Evolutionary conservation across 116 monocot genomes (phyloP), one percentile per base, ranked within the genome.

Genomic region (Trichopus zeylanicus): DNA sequence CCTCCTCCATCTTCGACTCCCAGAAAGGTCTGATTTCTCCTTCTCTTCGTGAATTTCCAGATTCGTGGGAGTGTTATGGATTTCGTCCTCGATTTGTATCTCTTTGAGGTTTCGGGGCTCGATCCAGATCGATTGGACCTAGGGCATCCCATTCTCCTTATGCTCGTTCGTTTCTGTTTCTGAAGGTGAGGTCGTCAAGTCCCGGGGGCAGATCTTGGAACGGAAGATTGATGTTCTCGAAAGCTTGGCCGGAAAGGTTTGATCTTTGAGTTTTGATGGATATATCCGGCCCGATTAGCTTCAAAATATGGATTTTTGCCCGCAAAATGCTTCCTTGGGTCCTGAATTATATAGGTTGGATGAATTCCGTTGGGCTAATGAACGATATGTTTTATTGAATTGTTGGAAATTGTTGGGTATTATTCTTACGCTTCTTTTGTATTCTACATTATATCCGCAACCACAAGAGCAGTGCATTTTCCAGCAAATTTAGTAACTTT

Each of bases 141-240:
- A 3, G 18, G 18, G 3, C 13, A 39, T 39, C 39, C 18, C 7
- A 39, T 39, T n/a, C 12, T 39, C 39, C 7, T 8, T 18, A 39
- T 15, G 7, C 18, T 39, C 39, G 39, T 39, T 39, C 39, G 12
- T 20, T 23, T 19, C 33, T 31, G 53, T 65, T 0, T 28, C 29
- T 38, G 23, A 34, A 53, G 12, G 78, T 24, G 89, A 76, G 58
- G 70, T n/a, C 4, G 27, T 26, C 52, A 77, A 61, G 53, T 75
- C 80, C 4, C 74, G 93, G 0, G 85, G 78, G 57, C 76, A 78
- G 64, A 42, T 86, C 65, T 63, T 94, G 18, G 93, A 89, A 57
- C 77, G 53, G 56, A 94, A 94, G 73, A 89, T 94, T 31, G 93
- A 89, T 16, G 42, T 73, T 29, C 73, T 94, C 15, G 86, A 94